These are phyloP conservation scores for Sporobolomyces phaffii DNA, from an alignment of 768 basidiomycete species.

Conservation along the genomic window DNA sequence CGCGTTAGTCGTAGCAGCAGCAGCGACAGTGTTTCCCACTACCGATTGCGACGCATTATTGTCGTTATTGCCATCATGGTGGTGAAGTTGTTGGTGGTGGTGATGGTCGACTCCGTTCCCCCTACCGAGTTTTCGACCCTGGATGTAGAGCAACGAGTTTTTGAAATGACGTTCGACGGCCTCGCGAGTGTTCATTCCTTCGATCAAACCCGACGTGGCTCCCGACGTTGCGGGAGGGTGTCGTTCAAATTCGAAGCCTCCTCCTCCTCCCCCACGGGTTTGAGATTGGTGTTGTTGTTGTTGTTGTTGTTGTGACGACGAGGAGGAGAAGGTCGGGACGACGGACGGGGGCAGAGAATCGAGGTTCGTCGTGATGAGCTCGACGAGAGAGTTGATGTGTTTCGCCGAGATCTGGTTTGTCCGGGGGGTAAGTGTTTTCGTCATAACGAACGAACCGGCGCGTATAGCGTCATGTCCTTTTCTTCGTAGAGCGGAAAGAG, in stretches of 20 bases:
- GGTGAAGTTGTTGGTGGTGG: too few relatives aligned
- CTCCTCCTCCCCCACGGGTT: too few relatives aligned
- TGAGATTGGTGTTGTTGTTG: background rate
- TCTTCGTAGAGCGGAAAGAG: background rate
- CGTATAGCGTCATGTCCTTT: background rate
- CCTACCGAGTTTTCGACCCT: slow-evolving; percentile 30
- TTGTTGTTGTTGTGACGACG: background rate
- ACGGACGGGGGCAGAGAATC: slow-evolving; percentile 87
- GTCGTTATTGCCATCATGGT: too few relatives aligned
- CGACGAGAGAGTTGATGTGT: slow-evolving; percentile 92
- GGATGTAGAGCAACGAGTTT: slow-evolving; percentile 63
- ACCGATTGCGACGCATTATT: too few relatives aligned
- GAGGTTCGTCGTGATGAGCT: slow-evolving; percentile 88
- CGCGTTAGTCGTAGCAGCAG: background rate
- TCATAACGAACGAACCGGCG: too few relatives aligned
- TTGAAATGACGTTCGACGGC: slow-evolving; percentile 91
- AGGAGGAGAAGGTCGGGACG: background rate
- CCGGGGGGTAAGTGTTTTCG: too few relatives aligned
- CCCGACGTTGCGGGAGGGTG: slow-evolving; percentile 46
- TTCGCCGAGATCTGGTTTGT: slow-evolving; percentile 94
- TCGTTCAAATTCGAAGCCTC: slow-evolving; percentile 19
- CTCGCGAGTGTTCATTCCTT: slow-evolving; percentile 85
- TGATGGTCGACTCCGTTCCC: background rate
- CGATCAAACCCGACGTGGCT: slow-evolving; percentile 79
- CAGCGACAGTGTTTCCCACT: background rate